Base-by-base conservation (phyloP, 805 yeast species). In the Candida qinlingensis region DNA sequence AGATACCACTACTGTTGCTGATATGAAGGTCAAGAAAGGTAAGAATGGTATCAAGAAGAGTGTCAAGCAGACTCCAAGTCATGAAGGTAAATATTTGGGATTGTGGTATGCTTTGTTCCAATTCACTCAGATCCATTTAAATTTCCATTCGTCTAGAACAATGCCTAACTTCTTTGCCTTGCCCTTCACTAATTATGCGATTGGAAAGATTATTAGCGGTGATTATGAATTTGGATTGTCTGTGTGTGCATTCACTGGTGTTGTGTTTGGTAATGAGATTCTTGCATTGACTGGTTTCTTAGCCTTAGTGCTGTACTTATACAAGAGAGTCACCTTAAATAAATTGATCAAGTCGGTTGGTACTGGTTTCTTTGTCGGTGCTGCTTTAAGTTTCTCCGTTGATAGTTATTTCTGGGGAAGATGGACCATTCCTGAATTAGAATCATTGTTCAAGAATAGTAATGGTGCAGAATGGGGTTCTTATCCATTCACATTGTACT, bases 141-240 rank as follows among this genome's bases (percentile, higher is more conserved):
- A 84, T 51, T 92, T 72, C 68, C 92, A 92, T 62, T 73, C 87
- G n/a, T 75, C 96, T 3, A 74, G 97, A 55, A 80, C 96, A 0
- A 71, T 92, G 49, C 97, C 97, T n/a, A 92, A 92, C 65, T 85
- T 85, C 56, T 69, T 91, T 49, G 61, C 78, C 12, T 69, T 92
- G 46, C 97, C 97, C 4, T 59, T 87, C 36, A 83, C 84, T 4
- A 77, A 78, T 47, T 57, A 68, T 41, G 85, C 85, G 0, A 54
- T 85, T 39, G 70, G 80, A 5, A 71, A 70, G 58, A 56, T 81
- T 12, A 54, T 87, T 12, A 54, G 56, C 19, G 87, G 83, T 9
- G 41, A 52, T 28, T 69, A 70, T 51, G 71, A 77, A 0, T 50
- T 57, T 29, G 77, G 80, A 1, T 64, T 90, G 37, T 61, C 75